A percentile compares a stretch with the other conserved stretches of the same genome.
phyloP scores from a whole-genome alignment of 2,329 filamentous ascomycete genomes.

The Pseudocercospora musae region DNA sequence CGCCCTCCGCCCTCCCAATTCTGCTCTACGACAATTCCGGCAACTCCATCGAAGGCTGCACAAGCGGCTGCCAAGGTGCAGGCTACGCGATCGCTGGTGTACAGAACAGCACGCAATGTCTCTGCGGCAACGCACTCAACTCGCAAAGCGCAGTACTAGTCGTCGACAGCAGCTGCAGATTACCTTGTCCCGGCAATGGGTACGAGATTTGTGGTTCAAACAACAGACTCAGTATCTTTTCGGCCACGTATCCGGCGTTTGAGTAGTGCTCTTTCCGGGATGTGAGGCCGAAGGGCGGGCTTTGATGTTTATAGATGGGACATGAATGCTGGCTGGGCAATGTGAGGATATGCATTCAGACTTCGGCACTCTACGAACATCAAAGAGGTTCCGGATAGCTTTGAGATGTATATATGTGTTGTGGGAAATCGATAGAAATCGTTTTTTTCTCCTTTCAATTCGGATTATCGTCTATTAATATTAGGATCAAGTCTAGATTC shows the following conservation, averaged over 20 bases:
- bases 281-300: neutral
- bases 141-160: conserved; percentile 22
- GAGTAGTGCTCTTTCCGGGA: conserved; percentile 5
- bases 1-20: conserved; percentile 23
- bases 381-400: no score
- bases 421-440: no score
- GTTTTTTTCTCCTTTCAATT: no score
- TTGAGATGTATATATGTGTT: no score
- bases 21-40: conserved; percentile 22
- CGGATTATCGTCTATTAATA: no score
- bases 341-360: neutral
- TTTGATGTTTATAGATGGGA: neutral
- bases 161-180: conserved; percentile 29
- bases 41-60: conserved; percentile 32
- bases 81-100: conserved; percentile 36
- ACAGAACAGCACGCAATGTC: conserved; percentile 34
- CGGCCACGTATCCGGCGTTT: conserved; percentile 12
- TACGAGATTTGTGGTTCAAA: conserved; percentile 30
- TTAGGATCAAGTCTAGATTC: no score
- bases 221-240: conserved; percentile 29
- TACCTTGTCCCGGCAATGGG: conserved; percentile 32
- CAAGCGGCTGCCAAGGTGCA: conserved; percentile 27
- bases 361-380: no score
- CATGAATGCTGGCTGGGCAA: neutral
- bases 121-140: conserved; percentile 32